phyloP scores from a whole-genome alignment of 179 eudicot genomes.

The Silene coronaria region DNA sequence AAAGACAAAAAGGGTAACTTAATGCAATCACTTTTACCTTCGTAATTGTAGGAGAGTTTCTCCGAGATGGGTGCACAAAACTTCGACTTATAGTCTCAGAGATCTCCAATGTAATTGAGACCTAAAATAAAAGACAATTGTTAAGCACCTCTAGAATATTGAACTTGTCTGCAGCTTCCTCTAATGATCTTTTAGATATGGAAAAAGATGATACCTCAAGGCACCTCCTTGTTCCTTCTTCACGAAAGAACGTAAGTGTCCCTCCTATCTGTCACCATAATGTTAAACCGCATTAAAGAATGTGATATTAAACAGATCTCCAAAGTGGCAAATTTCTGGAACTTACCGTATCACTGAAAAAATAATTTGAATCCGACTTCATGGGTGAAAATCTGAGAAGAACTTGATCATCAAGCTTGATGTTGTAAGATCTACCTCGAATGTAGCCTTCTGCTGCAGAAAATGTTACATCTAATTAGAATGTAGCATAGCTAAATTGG shows the following conservation, averaged over 20 bases:
- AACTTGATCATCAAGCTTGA: conserved; percentile 96
- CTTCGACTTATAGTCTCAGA: conserved; percentile 74
- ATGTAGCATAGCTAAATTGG: neutral
- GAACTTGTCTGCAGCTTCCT: neutral
- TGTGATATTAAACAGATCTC: neutral
- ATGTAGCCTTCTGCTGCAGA: conserved; percentile 95
- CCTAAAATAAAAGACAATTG: conserved; percentile 36
- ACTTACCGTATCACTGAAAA: conserved; percentile 87
- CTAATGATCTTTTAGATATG: conserved; percentile 1
- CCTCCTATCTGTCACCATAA: conserved; percentile 79
- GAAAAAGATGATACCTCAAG: conserved; percentile 59
- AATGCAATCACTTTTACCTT: conserved; percentile 46
- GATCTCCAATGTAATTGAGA: conserved; percentile 83
- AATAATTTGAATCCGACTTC: conserved; percentile 85
- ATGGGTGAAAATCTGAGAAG: conserved; percentile 90
- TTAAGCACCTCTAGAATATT: conserved; percentile 2
- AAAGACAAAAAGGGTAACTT: neutral
- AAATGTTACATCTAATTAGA: conserved; percentile 50
- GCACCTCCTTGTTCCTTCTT: conserved; percentile 84
- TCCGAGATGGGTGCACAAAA: conserved; percentile 82
- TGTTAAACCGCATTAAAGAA: conserved; percentile 16
- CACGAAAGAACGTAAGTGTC: conserved; percentile 90
- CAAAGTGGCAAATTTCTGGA: neutral
- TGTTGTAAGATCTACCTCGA: conserved; percentile 95
- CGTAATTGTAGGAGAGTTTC: conserved; percentile 82